Base-by-base conservation (phyloP, 257 asterid species). In the Penstemon barbatus region DNA sequence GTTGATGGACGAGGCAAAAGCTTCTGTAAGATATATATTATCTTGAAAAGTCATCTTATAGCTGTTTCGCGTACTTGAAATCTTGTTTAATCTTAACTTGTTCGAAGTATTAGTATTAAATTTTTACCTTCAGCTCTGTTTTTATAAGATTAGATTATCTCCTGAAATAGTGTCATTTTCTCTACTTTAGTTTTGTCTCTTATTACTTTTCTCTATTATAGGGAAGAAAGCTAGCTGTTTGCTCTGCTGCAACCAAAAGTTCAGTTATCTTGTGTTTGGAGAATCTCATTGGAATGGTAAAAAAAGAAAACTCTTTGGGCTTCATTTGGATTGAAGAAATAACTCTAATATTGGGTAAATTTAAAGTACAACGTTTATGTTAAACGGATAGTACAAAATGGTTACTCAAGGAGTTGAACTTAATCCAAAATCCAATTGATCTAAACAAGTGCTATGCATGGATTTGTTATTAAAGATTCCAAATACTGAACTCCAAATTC, bases 231-330 rank as follows among this genome's bases (percentile, higher is more conserved):
- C 79, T 93, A 8, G 96, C 97, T 5, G 96, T 93, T 78, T 93
- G 99, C 85, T 93, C 99, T 65, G 96, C 99, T 53, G 96, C 97
- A 75, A 93, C 99, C 50, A 93, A 93, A 78, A 93, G 97, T 76
- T 90, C 99, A 41, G 99, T 94, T 68, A 58, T 94, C 76, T 77
- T 94, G 25, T 88, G 97, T 70, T 83, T 94, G 73, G 99, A 93
- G 75, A 88, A 84, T 86, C 91, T 93, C 57, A 86, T 90, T 13
- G 97, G 99, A 74, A 73, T 81, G 85, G 99, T 93, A 72, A 79
- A 62, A 60, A 25, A 25, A 25, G 33, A 25, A 25, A 25, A 25
- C 2, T 25, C 33, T 25, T 25, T 25, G 1, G 33, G 33, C 33
- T 25, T 25, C 33, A 1, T 25, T 25, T 25, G 33, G 33, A 25